These are phyloP conservation scores for Fusarium domesticum DNA, from an alignment of 2,329 filamentous ascomycete genomes.

Conservation along the genomic window DNA sequence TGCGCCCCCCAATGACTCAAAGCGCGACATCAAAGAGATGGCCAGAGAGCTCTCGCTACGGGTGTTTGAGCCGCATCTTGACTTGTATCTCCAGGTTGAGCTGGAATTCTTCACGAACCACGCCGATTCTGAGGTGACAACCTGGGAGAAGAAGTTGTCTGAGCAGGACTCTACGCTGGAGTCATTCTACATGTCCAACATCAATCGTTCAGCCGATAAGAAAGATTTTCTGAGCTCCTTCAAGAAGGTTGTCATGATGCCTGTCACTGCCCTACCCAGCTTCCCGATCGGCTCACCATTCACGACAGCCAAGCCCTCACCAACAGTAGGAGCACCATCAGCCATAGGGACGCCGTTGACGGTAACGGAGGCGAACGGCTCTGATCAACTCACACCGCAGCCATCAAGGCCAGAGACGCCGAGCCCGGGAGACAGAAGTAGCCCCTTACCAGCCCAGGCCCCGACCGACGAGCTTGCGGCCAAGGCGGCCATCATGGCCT, in stretches of 20 bases:
- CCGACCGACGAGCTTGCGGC: conserved; percentile 90
- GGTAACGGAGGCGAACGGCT: conserved; percentile 26
- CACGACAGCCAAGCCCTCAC: conserved; percentile 41
- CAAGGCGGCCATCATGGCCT: conserved; percentile 97
- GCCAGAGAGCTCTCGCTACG: conserved; percentile 65
- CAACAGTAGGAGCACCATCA: conserved; percentile 12
- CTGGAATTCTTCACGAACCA: conserved; percentile 77
- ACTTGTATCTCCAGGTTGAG: conserved; percentile 89
- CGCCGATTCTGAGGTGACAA: conserved; percentile 71
- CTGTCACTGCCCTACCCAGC: conserved; percentile 81
- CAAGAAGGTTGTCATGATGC: conserved; percentile 99
- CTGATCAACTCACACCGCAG: conserved; percentile 32
- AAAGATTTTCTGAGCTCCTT: conserved; percentile 95
- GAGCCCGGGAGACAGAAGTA: conserved; percentile 41
- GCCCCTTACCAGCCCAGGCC: conserved; percentile 56
- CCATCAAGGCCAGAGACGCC: conserved; percentile 52
- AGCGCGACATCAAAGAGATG: conserved; percentile 59
- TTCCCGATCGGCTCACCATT: conserved; percentile 61
- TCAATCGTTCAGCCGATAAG: conserved; percentile 93
- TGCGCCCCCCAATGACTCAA: conserved; percentile 61
- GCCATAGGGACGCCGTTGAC: conserved; percentile 14
- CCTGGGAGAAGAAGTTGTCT: conserved; percentile 88
- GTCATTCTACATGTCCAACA: conserved; percentile 92
- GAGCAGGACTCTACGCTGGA: conserved; percentile 90
- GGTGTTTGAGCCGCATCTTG: conserved; percentile 89